Percentiles rank a stretch among this genome's conserved stretches.
Conservation (phyloP, 306 rosid genomes). For the Rosa persica region DNA sequence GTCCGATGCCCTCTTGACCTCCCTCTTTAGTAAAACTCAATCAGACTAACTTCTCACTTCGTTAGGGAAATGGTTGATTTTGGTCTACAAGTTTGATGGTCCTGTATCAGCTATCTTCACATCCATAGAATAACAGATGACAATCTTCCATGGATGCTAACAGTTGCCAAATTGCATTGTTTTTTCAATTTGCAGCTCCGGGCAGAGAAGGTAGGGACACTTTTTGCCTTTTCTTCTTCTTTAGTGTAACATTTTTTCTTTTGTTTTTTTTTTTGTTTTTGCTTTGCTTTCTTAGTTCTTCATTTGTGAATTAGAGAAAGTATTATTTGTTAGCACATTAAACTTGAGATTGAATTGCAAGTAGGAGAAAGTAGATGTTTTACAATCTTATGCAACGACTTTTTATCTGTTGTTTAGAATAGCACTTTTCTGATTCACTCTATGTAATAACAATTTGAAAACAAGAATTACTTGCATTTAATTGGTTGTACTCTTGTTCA, state of each 20-base stretch:
- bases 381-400: too few relatives aligned
- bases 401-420: too few relatives aligned
- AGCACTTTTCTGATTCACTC: too few relatives aligned
- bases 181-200: not conserved
- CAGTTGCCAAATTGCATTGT: not conserved
- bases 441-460: too few relatives aligned
- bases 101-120: not conserved
- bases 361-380: too few relatives aligned
- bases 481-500: too few relatives aligned
- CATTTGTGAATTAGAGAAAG: not conserved
- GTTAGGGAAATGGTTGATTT: conserved; percentile 15
- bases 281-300: not conserved
- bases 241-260: not conserved
- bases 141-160: not conserved
- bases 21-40: conserved; percentile 65
- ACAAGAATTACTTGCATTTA: too few relatives aligned
- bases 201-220: not conserved
- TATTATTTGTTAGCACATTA: not conserved
- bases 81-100: not conserved
- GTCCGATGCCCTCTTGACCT: conserved; percentile 47
- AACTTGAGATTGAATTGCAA: not conserved
- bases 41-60: conserved; percentile 36
- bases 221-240: not conserved
- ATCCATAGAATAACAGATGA: not conserved
- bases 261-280: too few relatives aligned